Percentiles rank a stretch among this genome's conserved stretches.
Evolutionary conservation across 1,139 yeast genomes (phyloP).

Genomic region (Chernovozyma sophiae-reginae): DNA sequence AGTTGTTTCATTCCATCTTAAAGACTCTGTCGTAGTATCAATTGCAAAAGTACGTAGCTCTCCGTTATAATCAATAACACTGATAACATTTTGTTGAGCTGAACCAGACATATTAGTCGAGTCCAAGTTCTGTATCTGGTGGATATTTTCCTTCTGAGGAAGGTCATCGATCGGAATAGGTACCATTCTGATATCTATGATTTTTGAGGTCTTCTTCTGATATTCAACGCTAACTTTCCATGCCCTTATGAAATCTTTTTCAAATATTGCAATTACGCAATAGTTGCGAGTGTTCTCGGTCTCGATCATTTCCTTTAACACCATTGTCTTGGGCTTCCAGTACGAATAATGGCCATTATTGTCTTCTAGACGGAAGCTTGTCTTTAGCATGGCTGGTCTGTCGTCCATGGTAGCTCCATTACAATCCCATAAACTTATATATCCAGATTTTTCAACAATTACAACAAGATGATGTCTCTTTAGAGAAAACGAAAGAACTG

Average conservation of each 20-base stretch:
- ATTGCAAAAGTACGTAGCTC: constrained; percentile 39
- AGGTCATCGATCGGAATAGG: constrained; percentile 23
- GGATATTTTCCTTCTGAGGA: constrained; percentile 29
- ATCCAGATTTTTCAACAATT: constrained; percentile 52
- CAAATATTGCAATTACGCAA: constrained; percentile 26
- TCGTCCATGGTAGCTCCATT: constrained; percentile 27
- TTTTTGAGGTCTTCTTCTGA: constrained; percentile 1
- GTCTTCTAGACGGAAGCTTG: constrained; percentile 13
- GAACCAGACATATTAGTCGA: constrained; percentile 1
- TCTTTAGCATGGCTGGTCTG: constrained; percentile 23
- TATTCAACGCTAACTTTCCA: constrained; percentile 23
- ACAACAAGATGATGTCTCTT: constrained; percentile 36
- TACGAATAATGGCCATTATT: constrained; percentile 7
- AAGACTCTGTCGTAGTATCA: constrained; percentile 8
- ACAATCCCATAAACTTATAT: constrained; percentile 66
- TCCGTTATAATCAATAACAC: constrained; percentile 57
- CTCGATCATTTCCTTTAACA: constrained; percentile 16
- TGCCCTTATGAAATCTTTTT: constrained; percentile 19
- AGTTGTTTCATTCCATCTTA: constrained; percentile 51
- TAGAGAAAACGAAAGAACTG: constrained; percentile 8
- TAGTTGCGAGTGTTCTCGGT: constrained; percentile 11
- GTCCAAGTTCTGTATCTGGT: constrained; percentile 58
- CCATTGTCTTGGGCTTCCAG: constrained; percentile 24
- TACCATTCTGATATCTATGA: constrained; percentile 16
- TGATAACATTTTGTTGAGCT: constrained; percentile 43